These are phyloP conservation scores for Rhodofomes roseus DNA, from an alignment of 1,284 basidiomycete species.

Conservation along the genomic window DNA sequence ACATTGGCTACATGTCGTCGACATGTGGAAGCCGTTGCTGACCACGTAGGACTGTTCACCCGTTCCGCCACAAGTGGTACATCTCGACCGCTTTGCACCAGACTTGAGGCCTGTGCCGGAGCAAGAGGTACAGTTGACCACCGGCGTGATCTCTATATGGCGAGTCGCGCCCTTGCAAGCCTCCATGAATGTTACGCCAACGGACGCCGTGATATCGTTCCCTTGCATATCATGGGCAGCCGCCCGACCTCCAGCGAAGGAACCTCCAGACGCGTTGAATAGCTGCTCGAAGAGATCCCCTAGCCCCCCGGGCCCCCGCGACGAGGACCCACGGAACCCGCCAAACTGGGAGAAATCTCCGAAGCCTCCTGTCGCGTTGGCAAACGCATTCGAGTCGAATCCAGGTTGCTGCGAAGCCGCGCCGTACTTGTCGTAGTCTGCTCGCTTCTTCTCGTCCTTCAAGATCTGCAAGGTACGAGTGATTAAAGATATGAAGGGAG, in stretches of 20 bases:
- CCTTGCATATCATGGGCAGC: conserved; percentile 61
- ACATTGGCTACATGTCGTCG: conserved; percentile 86
- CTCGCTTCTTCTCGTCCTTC: conserved; percentile 92
- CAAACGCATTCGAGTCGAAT: conserved; percentile 86
- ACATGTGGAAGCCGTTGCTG: conserved; percentile 96
- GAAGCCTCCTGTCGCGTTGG: conserved; percentile 36
- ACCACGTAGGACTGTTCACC: conserved; percentile 91
- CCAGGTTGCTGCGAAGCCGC: conserved; percentile 91
- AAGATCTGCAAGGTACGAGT: conserved; percentile 57
- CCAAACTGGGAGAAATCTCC: conserved; percentile 70
- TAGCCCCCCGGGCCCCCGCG: conserved; percentile 25
- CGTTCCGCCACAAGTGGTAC: conserved; percentile 80
- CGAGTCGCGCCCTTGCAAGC: conserved; percentile 88
- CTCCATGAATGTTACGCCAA: conserved; percentile 87
- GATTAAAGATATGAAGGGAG: conserved; percentile 8
- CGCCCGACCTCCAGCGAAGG: conserved; percentile 49
- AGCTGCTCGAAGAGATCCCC: conserved; percentile 86
- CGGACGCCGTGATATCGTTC: conserved; percentile 78
- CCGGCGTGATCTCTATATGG: conserved; percentile 76
- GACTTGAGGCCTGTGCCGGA: conserved; percentile 84
- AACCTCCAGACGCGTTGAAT: conserved; percentile 44
- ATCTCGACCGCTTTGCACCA: conserved; percentile 83
- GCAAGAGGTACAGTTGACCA: conserved; percentile 85
- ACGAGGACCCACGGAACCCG: conserved; percentile 45
- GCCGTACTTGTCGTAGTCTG: conserved; percentile 93